Conservation (phyloP, 495 filamentous ascomycete species). For the Aspergillus conjunctus region DNA sequence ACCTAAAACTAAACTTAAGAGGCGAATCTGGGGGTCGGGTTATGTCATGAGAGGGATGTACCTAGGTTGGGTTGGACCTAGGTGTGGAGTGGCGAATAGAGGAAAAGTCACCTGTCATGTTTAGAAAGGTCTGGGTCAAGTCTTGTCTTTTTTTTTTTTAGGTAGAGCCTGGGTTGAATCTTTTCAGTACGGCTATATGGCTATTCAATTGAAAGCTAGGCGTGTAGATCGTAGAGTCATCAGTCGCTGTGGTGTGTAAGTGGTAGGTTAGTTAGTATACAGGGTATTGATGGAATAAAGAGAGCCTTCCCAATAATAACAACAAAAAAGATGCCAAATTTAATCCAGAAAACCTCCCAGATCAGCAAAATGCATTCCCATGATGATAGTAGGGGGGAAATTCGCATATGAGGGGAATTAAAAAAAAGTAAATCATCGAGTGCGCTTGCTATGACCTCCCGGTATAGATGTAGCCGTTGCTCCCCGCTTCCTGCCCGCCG, state of each 20-base stretch:
- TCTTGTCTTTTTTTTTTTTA: too few species aligned
- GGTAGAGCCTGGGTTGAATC: too few species aligned
- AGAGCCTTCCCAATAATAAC: constrained; percentile 4
- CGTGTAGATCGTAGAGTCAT: neutral
- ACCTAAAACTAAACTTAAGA: too few species aligned
- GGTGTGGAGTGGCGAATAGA: constrained; percentile 13
- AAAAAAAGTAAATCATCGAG: constrained; percentile 29
- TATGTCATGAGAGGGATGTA: too few species aligned
- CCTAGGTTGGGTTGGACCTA: too few species aligned
- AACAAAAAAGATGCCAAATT: constrained; percentile 9
- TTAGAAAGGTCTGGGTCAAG: neutral
- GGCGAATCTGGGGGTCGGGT: too few species aligned
- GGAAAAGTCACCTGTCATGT: neutral
- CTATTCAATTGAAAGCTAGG: too few species aligned
- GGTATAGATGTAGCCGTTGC: constrained; percentile 29
- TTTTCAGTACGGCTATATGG: too few species aligned
- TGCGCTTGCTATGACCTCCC: constrained; percentile 39
- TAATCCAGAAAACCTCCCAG: constrained; percentile 6
- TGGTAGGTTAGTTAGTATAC: constrained; percentile 12
- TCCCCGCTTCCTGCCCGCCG: constrained; percentile 40
- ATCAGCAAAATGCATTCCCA: neutral
- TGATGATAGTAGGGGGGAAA: neutral
- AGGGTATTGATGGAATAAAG: constrained; percentile 16
- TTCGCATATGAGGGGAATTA: neutral
- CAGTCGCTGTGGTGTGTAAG: neutral